Percentiles rank a stretch among this genome's conserved stretches.
phyloP scores from a whole-genome alignment of 805 yeast genomes.

The Monosporozyma servazzii region DNA sequence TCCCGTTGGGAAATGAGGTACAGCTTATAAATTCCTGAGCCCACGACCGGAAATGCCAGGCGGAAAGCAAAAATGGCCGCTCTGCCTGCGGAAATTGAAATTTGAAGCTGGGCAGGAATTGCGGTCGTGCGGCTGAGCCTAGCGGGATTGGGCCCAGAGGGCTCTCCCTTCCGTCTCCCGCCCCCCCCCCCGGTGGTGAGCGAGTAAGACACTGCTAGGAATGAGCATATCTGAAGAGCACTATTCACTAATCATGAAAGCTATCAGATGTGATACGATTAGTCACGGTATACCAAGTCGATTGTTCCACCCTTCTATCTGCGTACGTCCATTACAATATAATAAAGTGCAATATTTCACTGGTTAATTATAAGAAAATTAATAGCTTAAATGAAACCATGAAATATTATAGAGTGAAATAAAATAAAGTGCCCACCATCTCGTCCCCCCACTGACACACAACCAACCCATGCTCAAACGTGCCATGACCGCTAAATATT shows the following conservation, averaged over 20 bases:
- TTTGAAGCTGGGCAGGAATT: background rate
- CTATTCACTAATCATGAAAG: too few relatives aligned
- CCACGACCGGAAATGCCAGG: background rate
- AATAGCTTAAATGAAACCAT: background rate
- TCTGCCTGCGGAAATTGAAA: background rate
- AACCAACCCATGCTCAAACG: background rate
- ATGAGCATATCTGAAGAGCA: too few relatives aligned
- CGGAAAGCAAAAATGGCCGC: background rate
- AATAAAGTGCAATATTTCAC: background rate
- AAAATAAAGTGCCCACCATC: background rate
- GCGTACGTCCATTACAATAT: background rate
- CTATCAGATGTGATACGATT: too few relatives aligned
- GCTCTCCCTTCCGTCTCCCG: background rate
- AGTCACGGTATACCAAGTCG: too few relatives aligned
- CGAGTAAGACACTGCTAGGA: too few relatives aligned
- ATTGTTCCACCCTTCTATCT: too few relatives aligned
- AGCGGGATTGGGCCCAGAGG: slow-evolving; percentile 4
- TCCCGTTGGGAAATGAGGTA: background rate
- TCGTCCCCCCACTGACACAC: background rate
- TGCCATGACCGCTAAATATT: slow-evolving; percentile 12
- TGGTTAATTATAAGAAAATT: background rate
- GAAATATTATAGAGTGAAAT: background rate
- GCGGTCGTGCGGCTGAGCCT: slow-evolving; percentile 3
- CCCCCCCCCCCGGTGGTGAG: too few relatives aligned
- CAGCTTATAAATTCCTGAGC: background rate